A percentile compares a stretch with the other conserved stretches of the same genome.
These are phyloP conservation scores for Penicillium thymicola DNA, from an alignment of 2,329 filamentous ascomycete species.

Conservation along the genomic window DNA sequence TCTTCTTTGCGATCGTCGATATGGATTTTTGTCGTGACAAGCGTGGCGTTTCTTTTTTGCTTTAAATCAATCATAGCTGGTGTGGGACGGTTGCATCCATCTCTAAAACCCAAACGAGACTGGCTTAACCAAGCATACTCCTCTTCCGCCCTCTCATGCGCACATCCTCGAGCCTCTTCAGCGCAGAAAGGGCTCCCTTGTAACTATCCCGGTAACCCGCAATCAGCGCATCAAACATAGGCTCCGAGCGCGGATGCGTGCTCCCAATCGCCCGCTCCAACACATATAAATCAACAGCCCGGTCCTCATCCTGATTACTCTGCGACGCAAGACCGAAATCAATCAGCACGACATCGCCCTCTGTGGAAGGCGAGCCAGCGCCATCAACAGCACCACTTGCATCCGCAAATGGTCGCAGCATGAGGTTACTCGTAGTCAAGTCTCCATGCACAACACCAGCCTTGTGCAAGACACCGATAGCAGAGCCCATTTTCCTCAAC, in stretches of 20 bases:
- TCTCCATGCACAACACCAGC: constrained; percentile 92
- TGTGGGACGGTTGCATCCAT: constrained; percentile 1
- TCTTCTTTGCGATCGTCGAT: background rate
- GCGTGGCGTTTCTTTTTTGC: constrained; percentile 20
- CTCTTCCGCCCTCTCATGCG: constrained; percentile 91
- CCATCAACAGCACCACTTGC: constrained; percentile 14
- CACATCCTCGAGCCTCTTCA: constrained; percentile 86
- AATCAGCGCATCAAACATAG: constrained; percentile 70
- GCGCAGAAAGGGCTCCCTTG: constrained; percentile 68
- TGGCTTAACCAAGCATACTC: constrained; percentile 83
- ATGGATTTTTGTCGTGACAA: constrained; percentile 15
- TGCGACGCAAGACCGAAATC: constrained; percentile 90
- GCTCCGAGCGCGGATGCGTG: constrained; percentile 84
- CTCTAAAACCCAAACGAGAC: constrained; percentile 8
- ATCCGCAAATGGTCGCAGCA: constrained; percentile 57
- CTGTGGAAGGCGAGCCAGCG: constrained; percentile 34
- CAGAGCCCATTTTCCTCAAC: constrained; percentile 67
- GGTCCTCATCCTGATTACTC: constrained; percentile 80
- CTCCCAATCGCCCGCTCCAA: constrained; percentile 91
- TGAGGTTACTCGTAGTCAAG: constrained; percentile 95
- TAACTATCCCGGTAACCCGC: constrained; percentile 70
- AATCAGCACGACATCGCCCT: constrained; percentile 82
- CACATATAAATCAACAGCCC: constrained; percentile 94
- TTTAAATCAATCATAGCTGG: constrained; percentile 12
- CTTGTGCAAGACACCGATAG: constrained; percentile 73